Evolutionary conservation across 345 rosid genomes (phyloP), one percentile per base, ranked within the genome.

Genomic region (Pistacia vera): DNA sequence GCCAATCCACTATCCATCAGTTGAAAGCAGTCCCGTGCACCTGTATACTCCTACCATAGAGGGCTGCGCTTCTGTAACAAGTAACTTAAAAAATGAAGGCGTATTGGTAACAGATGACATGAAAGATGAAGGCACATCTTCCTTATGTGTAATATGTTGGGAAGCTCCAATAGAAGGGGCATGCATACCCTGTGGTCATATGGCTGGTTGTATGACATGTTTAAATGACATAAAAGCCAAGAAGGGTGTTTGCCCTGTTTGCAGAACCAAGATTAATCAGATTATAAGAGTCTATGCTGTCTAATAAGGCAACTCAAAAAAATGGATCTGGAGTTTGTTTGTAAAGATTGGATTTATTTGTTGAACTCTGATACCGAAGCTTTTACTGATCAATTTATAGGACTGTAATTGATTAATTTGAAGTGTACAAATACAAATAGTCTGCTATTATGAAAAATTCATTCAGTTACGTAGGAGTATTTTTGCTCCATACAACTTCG

Each of bases 141-240:
- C 89, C 30, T 74, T 79, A 0, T 88, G 91, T 84, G 67, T 82
- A 35, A 85, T 88, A 78, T 88, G 91, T 74, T 81, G 87, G 82
- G 91, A 88, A 81, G 85, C 85, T 75, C 89, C 83, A 1, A 66
- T 85, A 20, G 79, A 88, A 77, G 91, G 85, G 52, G 91, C 89
- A 11, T 88, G 87, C 75, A 71, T 85, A 44, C 91, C 89, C 46
- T 88, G 91, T 59, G 91, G 91, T 69, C 91, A 88, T 73, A 85
- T 88, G 91, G 87, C 81, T 9, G 89, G 89, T 25, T 88, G 91
- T 77, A 83, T 85, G 86, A 79, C 87, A 36, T 88, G 91, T 77
- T 81, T 88, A 74, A 82, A 74, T 25, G 86, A 88, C 77, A 73
- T 88, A 64, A 82, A 84, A 72, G 67, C 73, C 77, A 85, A 82